phyloP scores from a whole-genome alignment of 345 rosid species.

The Tarenaya hassleriana region DNA sequence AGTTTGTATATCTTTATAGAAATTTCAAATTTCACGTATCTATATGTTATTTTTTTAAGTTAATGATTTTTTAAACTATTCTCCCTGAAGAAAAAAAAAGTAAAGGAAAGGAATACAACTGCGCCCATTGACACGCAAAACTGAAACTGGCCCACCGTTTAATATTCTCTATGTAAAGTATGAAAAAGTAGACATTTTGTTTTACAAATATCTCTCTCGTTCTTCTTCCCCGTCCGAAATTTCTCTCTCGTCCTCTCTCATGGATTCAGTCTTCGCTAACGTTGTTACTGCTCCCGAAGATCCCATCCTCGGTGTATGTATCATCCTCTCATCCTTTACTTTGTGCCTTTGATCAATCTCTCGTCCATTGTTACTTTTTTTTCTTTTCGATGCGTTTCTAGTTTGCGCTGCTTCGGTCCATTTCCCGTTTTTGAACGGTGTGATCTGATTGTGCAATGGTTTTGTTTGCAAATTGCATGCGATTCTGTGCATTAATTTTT shows the following conservation, averaged over 20 bases:
- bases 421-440: neutral
- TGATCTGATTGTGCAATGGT: neutral
- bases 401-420: slow-evolving; percentile 3
- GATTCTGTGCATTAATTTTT: neutral
- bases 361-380: slow-evolving; percentile 11
- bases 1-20: no score
- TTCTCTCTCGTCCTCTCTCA: neutral
- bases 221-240: neutral
- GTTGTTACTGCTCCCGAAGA: slow-evolving; percentile 56
- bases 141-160: slow-evolving; percentile 16
- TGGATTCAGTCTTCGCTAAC: slow-evolving; percentile 47
- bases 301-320: slow-evolving; percentile 57
- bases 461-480: neutral
- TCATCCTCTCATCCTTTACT: neutral
- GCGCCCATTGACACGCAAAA: slow-evolving; percentile 15
- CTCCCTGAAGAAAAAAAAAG: no score
- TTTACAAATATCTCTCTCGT: neutral
- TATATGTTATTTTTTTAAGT: no score
- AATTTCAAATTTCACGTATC: no score
- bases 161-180: no score
- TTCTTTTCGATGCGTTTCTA: neutral
- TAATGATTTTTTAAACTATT: no score
- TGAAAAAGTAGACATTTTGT: neutral
- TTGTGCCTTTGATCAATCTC: neutral
- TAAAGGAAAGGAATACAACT: slow-evolving; percentile 57